A percentile compares a stretch with the other conserved stretches of the same genome.
Conservation (phyloP, 108 stramenopile genomes). For the Aurantiochytrium sp. region DNA sequence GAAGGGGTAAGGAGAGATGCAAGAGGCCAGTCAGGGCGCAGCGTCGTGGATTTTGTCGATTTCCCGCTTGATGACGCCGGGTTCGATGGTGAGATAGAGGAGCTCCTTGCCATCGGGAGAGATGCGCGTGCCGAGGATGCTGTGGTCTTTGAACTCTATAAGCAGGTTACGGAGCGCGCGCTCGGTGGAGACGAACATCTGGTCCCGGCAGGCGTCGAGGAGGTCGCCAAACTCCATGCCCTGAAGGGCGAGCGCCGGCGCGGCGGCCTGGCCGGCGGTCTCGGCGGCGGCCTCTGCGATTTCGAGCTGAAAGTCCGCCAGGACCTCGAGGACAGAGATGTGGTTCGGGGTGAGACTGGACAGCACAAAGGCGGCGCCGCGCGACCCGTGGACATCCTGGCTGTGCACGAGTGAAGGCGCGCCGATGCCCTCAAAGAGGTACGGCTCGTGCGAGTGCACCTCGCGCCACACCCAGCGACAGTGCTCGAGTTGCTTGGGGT, state of each 20-base stretch:
- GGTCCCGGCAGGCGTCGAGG: background rate
- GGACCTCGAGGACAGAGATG: background rate
- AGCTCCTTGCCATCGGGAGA: background rate
- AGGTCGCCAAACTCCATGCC: constrained; percentile 1
- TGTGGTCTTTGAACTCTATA: constrained; percentile 7
- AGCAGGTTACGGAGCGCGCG: background rate
- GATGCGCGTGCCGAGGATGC: background rate
- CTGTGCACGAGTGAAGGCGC: background rate
- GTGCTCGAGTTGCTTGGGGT: background rate
- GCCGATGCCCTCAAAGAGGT: background rate
- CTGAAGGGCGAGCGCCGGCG: background rate
- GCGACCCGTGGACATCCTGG: background rate
- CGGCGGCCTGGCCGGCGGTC: too few species aligned
- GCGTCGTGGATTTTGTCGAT: background rate
- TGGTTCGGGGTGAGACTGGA: background rate
- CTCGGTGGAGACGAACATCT: background rate
- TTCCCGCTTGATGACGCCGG: background rate
- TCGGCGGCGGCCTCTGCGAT: background rate
- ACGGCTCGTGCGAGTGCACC: background rate
- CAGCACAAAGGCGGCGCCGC: background rate
- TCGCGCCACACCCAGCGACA: background rate
- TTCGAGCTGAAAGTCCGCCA: background rate
- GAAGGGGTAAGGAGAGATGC: too few species aligned
- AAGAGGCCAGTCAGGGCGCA: too few species aligned
- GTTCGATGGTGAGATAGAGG: background rate